phyloP scores from a whole-genome alignment of 805 yeast species.

The Scheffersomyces coipomensis region DNA sequence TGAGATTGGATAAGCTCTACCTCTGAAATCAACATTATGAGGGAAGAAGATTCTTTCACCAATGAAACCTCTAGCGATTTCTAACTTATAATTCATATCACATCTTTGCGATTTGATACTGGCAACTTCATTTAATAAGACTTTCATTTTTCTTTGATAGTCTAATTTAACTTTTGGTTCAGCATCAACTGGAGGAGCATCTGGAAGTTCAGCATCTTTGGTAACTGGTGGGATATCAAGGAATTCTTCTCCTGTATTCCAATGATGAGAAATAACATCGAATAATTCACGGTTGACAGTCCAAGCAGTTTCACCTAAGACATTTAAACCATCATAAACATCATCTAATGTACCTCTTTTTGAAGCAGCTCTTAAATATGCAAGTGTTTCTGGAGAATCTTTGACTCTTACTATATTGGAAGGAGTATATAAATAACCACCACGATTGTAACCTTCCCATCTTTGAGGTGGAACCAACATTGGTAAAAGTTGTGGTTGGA shows the following conservation, averaged over 20 bases:
- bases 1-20: conserved; percentile 79
- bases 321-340: conserved; percentile 80
- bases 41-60: conserved; percentile 80
- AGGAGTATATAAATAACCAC: conserved; percentile 76
- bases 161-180: conserved; percentile 72
- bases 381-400: conserved; percentile 85
- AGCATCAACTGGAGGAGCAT: conserved; percentile 57
- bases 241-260: conserved; percentile 83
- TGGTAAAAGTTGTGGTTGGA: conserved; percentile 86
- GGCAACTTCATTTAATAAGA: conserved; percentile 57
- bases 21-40: conserved; percentile 79
- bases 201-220: conserved; percentile 43
- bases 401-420: conserved; percentile 69
- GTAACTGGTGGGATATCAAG: conserved; percentile 64
- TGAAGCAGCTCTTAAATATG: conserved; percentile 84
- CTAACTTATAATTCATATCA: conserved; percentile 89
- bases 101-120: conserved; percentile 84
- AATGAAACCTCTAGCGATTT: conserved; percentile 87
- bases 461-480: conserved; percentile 90
- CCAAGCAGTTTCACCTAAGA: conserved; percentile 88
- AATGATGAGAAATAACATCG: conserved; percentile 66
- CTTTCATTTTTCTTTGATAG: conserved; percentile 64
- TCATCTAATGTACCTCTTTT: conserved; percentile 60
- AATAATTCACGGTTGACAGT: conserved; percentile 76
- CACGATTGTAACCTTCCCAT: conserved; percentile 79